These are phyloP conservation scores for Saturnispora mendoncae DNA, from an alignment of 805 yeast species.

Conservation along the genomic window DNA sequence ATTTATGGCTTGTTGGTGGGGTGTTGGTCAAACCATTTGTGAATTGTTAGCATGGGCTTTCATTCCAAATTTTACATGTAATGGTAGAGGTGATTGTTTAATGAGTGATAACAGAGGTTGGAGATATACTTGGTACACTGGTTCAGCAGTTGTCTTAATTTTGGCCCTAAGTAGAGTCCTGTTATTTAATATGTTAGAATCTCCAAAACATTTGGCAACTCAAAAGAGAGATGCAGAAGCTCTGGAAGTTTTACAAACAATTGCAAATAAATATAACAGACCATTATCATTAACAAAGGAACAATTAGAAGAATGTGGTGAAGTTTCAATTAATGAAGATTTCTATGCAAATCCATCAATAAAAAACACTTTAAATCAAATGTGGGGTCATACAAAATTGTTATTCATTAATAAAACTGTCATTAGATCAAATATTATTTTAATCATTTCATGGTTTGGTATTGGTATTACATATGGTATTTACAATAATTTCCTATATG, in stretches of 20 bases:
- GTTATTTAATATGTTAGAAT: conserved; percentile 39
- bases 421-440: conserved; percentile 37
- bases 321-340: conserved; percentile 21
- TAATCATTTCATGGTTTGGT: conserved; percentile 45
- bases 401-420: conserved; percentile 39
- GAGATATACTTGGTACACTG: conserved; percentile 48
- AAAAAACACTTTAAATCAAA: conserved; percentile 17
- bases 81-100: conserved; percentile 34
- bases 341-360: conserved; percentile 16
- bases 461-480: conserved; percentile 53
- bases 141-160: conserved; percentile 43
- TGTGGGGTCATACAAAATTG: conserved; percentile 33
- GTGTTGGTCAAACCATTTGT: conserved; percentile 50
- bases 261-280: conserved; percentile 39
- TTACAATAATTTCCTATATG: conserved; percentile 46
- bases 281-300: conserved; percentile 36
- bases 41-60: conserved; percentile 48
- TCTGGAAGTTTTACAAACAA: conserved; percentile 32
- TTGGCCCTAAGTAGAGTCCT: conserved; percentile 42
- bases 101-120: conserved; percentile 47
- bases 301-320: conserved; percentile 38
- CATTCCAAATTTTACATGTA: conserved; percentile 42
- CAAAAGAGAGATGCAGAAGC: conserved; percentile 43
- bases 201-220: conserved; percentile 47
- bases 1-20: conserved; percentile 53